Base-by-base conservation (phyloP, 108 stramenopile genomes). In the Ochromonas danica region DNA sequence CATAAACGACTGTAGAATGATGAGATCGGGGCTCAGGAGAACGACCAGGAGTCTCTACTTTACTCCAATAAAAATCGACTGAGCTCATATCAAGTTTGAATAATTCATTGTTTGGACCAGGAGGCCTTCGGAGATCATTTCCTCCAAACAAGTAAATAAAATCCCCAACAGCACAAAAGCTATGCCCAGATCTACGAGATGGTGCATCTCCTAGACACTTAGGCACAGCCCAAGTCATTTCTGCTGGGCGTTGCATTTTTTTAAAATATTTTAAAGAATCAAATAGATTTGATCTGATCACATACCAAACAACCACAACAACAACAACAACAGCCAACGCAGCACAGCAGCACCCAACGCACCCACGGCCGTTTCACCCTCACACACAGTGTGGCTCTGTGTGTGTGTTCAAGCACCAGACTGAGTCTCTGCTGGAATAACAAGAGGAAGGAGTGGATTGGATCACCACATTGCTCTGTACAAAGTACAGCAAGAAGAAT, bases 141-240 rank as follows among this genome's bases (percentile, higher is more conserved):
- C 92, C 92, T 6, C 90, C 92, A 67, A 93, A 91, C 0, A 93
- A 83, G 81, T 86, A 90, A 0, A 83, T 89, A 38, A 87, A 85
- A 51, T 78, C 78, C 35, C 84, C 85, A 30, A 88, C 71, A 30
- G 86, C 79, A 10, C 89, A 91, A 61, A 92, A 88, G 10, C 90
- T 87, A 71, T 92, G 91, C 17, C 91, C 91, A n/a, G 91, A 92
- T 43, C 91, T 77, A 67, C 90, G 91, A 27, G 89, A 80, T 22
- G 91, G 91, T 17, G 85, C 61, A 71, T 90, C 89, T 40, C 90
- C 90, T 72, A 83, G 85, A 79, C 87, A 89, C 38, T 80, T 82
- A 67, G 85, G 89, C 39, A 63, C 63, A 36, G 87, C 86, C 90
- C 90, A 91, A 25, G 61, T 38, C 85, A 85, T 84, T 79, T 84